Base-by-base conservation (phyloP, 768 basidiomycete species). In the Trametes cinnabarina region DNA sequence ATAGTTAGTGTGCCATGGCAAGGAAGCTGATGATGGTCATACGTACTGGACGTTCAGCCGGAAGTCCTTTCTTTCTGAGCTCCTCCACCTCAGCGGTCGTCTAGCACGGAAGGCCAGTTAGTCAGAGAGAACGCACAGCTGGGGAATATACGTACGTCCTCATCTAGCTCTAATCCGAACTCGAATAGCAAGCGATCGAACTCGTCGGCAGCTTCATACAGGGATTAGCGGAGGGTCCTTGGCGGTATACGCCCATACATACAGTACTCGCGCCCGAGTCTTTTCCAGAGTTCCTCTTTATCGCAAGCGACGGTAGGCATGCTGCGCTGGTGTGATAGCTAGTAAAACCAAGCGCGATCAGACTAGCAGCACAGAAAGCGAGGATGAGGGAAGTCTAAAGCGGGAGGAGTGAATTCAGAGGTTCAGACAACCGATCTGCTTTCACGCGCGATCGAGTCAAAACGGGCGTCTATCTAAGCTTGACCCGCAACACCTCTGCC, bases 281-380 rank as follows among this genome's bases (percentile, higher is more conserved):
- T 77, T 63, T 87, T 82, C 83, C 89, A 98, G 48, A 99, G 87
- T 73, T 97, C 93, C 44, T 85, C 91, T 74, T 98, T 98, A 79
- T 98, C 92, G 58, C 98, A 92, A 19, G 94, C 80, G 71, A 99
- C 82, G 62, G 97, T 98, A 59, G 97, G 97, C 97, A 94, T 96
- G 30, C 52, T 15, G 32, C 35, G 37, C 25, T 3, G 2, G n/a
- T 28, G 28, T 19, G 10, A 22, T 32, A 35, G 41, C 34, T 35
- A 42, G 14, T 14, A 25, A 6, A 43, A n/a, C 14, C 39, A n/a
- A 15, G 25, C 11, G 15, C 5, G 44, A 12, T n/a, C n/a, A n/a
- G n/a, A n/a, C n/a, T n/a, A n/a, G n/a, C n/a, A n/a, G n/a, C n/a
- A n/a, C n/a, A n/a, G 25, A 20, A 46, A 55, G 39, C n/a, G 34